Evolutionary conservation across 768 basidiomycete species (phyloP).

Genomic region (Hortiboletus campestris): DNA sequence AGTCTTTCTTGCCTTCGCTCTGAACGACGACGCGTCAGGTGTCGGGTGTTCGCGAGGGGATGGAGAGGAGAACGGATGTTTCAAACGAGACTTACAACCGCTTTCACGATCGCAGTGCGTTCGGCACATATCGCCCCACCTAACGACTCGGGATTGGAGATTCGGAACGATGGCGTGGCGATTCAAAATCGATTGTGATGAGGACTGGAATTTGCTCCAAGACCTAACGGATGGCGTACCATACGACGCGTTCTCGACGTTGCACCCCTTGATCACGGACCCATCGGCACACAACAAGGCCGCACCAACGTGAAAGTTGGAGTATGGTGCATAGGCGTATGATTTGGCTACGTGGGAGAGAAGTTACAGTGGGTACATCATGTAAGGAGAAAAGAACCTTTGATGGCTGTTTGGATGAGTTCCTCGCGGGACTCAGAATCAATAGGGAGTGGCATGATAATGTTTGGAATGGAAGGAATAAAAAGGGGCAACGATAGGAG

Average conservation of each 20-base stretch:
- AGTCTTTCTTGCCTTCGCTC: constrained; percentile 77
- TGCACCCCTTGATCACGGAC: constrained; percentile 77
- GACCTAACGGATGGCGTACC: constrained; percentile 44
- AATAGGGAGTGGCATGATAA: constrained; percentile 31
- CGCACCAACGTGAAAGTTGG: constrained; percentile 91
- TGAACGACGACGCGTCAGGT: constrained; percentile 27
- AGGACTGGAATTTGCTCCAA: neutral
- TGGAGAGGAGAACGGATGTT: neutral
- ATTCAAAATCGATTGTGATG: neutral
- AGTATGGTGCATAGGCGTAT: constrained; percentile 79
- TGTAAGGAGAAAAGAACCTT: constrained; percentile 7
- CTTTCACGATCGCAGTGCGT: constrained; percentile 92
- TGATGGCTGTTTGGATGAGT: constrained; percentile 51
- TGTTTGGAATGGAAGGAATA: neutral
- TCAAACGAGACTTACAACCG: constrained; percentile 55
- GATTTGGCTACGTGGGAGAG: constrained; percentile 50
- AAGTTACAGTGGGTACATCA: neutral
- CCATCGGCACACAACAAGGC: constrained; percentile 73
- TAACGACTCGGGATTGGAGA: neutral
- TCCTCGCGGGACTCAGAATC: constrained; percentile 39
- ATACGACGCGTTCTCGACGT: constrained; percentile 92
- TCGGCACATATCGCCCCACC: constrained; percentile 94
- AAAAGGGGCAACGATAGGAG: neutral
- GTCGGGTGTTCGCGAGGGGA: too few relatives aligned
- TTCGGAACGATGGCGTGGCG: too few relatives aligned